These are phyloP conservation scores for Graphiopsis chlorocephala DNA, from an alignment of 2,329 filamentous ascomycete genomes.

Conservation along the genomic window DNA sequence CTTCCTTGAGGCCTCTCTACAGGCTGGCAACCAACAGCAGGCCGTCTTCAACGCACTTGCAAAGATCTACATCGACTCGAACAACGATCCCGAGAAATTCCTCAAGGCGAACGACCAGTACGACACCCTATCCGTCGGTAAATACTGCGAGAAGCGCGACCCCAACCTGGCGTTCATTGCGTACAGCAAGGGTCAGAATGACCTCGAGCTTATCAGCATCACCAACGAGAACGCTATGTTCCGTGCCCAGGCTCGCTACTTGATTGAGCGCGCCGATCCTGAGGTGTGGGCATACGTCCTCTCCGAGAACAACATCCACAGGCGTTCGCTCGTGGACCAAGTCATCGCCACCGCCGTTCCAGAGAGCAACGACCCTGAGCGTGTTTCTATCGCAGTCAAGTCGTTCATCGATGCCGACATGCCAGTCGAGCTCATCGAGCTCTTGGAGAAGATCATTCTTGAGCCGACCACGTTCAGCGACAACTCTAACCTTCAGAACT, in stretches of 20 bases:
- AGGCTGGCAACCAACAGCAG: constrained; percentile 89
- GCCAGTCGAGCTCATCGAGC: constrained; percentile 90
- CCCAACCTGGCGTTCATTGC: constrained; percentile 93
- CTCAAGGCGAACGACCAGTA: constrained; percentile 97
- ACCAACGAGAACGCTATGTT: constrained; percentile 99
- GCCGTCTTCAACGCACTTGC: constrained; percentile 95
- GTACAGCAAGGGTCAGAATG: constrained; percentile 95
- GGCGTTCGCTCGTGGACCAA: constrained; percentile 90
- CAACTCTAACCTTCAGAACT: constrained; percentile 92
- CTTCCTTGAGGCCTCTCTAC: constrained; percentile 90
- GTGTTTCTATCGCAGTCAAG: constrained; percentile 91
- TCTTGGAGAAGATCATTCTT: constrained; percentile 98
- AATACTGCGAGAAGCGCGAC: constrained; percentile 98
- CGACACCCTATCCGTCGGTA: constrained; percentile 85
- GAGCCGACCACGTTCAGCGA: constrained; percentile 99
- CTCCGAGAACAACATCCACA: constrained; percentile 92
- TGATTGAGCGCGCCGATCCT: constrained; percentile 81
- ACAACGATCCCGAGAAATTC: constrained; percentile 97
- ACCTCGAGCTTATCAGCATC: constrained; percentile 93
- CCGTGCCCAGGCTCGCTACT: constrained; percentile 91
- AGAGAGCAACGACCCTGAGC: constrained; percentile 86
- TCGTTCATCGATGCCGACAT: constrained; percentile 89
- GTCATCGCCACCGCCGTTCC: constrained; percentile 87
- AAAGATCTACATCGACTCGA: constrained; percentile 99
- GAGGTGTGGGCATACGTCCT: constrained; percentile 96